These are phyloP conservation scores for Xylariaceae sp. DNA, from an alignment of 2,329 filamentous ascomycete genomes.

Conservation along the genomic window DNA sequence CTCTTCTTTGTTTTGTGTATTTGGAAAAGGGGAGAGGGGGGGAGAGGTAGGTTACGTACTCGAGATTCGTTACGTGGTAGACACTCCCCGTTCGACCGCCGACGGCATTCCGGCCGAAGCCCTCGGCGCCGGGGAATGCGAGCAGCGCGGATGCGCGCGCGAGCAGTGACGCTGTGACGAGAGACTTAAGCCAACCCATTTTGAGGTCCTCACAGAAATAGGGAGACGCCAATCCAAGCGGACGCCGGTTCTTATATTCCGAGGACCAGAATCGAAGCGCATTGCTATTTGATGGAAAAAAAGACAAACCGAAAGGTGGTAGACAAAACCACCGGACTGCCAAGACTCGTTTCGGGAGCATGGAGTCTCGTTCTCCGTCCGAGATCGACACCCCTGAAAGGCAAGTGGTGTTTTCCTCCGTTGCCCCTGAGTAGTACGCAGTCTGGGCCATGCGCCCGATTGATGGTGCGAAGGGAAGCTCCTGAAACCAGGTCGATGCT, in stretches of 20 bases:
- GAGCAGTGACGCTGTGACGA: constrained; percentile 12
- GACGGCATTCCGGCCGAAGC: constrained; percentile 42
- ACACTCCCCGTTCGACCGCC: constrained; percentile 43
- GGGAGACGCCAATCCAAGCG: neutral
- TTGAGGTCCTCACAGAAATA: too few relatives aligned
- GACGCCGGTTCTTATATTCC: too few relatives aligned
- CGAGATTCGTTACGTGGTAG: constrained; percentile 45
- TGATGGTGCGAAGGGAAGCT: neutral
- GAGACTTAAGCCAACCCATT: constrained; percentile 21
- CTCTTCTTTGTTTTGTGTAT: neutral
- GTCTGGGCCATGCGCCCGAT: neutral
- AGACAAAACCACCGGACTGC: too few relatives aligned
- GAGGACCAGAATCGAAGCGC: neutral
- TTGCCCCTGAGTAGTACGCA: neutral
- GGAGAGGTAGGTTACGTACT: constrained; percentile 21
- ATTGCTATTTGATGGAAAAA: too few relatives aligned
- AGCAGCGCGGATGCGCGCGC: constrained; percentile 14
- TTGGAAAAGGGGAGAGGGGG: too few relatives aligned
- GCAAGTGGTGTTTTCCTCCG: neutral
- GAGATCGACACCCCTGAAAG: neutral
- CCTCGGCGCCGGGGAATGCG: constrained; percentile 48
- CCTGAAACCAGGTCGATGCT: too few relatives aligned
- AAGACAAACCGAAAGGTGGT: too few relatives aligned
- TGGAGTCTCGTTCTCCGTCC: constrained; percentile 1
- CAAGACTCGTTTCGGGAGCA: too few relatives aligned